Percentiles rank a stretch among this genome's conserved stretches.
These are phyloP conservation scores for Aspergillus heteromorphus DNA, from an alignment of 495 filamentous ascomycete species.

Conservation along the genomic window DNA sequence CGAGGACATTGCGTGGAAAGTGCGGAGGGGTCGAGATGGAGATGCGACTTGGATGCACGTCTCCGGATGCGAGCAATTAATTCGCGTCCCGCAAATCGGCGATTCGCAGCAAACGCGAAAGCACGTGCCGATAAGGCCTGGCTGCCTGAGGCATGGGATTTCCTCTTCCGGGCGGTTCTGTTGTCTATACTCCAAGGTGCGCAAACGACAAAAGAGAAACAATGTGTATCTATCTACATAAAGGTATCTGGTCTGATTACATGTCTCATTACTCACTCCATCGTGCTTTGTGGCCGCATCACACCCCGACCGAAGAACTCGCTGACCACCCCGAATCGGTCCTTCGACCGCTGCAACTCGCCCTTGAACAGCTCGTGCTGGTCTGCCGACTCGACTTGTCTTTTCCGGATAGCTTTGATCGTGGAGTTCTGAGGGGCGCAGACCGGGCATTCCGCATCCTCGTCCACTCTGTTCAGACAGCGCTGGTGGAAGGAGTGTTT, in stretches of 20 bases:
- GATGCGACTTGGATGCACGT: neutral
- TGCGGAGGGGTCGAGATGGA: neutral
- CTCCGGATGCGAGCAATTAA: neutral
- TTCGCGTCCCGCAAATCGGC: constrained; percentile 17
- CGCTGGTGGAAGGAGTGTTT: constrained; percentile 93
- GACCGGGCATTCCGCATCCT: constrained; percentile 73
- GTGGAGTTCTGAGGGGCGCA: constrained; percentile 80
- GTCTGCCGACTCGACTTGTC: constrained; percentile 82
- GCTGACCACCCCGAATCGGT: constrained; percentile 80
- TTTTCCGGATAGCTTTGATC: constrained; percentile 74
- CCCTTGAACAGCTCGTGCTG: constrained; percentile 86
- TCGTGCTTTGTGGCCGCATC: constrained; percentile 53
- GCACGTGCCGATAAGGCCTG: constrained; percentile 34
- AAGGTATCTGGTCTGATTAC: neutral
- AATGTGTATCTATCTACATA: neutral
- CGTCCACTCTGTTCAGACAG: constrained; percentile 64
- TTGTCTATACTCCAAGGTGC: no score
- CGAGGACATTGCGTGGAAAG: constrained; percentile 31
- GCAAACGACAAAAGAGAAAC: neutral
- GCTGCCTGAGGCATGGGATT: constrained; percentile 1
- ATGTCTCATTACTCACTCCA: constrained; percentile 30
- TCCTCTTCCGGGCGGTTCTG: neutral
- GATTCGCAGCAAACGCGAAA: constrained; percentile 18
- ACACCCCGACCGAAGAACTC: constrained; percentile 95
- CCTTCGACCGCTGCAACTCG: constrained; percentile 70